These are phyloP conservation scores for Penicillium sclerotigenum DNA, from an alignment of 2,329 filamentous ascomycete genomes.

Conservation along the genomic window DNA sequence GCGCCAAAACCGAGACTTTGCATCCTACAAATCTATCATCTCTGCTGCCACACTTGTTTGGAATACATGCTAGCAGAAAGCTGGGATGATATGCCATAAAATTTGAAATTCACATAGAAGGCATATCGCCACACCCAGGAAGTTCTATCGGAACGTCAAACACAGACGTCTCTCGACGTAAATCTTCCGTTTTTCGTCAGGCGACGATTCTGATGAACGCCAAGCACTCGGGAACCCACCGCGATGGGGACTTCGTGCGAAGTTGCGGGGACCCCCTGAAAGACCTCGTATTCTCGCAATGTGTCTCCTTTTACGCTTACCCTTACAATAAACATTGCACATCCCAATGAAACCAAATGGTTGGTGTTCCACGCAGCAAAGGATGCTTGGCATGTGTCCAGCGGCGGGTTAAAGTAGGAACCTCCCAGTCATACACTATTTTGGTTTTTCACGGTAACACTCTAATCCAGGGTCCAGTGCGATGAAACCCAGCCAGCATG, in stretches of 20 bases:
- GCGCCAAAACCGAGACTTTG: too few species aligned
- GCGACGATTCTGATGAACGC: neutral
- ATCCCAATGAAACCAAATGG: constrained; percentile 10
- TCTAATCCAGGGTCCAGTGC: constrained; percentile 13
- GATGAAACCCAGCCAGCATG: constrained; percentile 24
- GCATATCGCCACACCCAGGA: too few species aligned
- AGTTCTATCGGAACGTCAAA: neutral
- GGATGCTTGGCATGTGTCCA: constrained; percentile 23
- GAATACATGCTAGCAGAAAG: too few species aligned
- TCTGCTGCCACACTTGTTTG: too few species aligned
- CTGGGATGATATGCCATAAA: neutral
- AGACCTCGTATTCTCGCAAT: constrained; percentile 6
- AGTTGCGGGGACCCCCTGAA: neutral
- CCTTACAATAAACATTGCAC: neutral
- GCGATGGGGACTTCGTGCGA: neutral
- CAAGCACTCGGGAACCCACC: neutral
- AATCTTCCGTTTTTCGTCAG: neutral
- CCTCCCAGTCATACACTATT: neutral
- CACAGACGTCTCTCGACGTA: neutral
- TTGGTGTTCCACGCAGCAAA: constrained; percentile 22
- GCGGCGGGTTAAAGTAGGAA: constrained; percentile 23
- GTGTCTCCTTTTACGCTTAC: neutral
- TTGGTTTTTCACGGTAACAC: neutral
- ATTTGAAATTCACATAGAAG: neutral
- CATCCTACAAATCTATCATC: too few species aligned